Evolutionary conservation across 2,329 filamentous ascomycete species (phyloP).

Genomic region (Fusarium torreyae): DNA sequence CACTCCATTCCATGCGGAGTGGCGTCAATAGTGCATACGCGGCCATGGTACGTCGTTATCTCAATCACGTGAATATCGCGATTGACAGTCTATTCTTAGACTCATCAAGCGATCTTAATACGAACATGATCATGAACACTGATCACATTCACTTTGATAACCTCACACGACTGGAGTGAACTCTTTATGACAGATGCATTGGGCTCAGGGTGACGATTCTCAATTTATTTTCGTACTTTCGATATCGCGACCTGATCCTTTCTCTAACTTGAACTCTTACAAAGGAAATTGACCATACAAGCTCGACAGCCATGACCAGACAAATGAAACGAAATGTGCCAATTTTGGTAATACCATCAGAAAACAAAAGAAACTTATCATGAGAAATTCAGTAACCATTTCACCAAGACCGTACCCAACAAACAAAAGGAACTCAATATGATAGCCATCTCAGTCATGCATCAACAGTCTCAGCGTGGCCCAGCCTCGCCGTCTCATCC

Average conservation of each 20-base stretch:
- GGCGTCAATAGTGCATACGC: conserved; percentile 38
- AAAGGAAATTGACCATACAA: not conserved
- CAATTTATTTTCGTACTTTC: not conserved
- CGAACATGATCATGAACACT: conserved; percentile 8
- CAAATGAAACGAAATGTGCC: not conserved
- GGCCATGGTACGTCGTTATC: not conserved
- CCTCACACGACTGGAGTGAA: not conserved
- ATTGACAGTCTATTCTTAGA: conserved; percentile 30
- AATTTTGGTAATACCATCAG: not conserved
- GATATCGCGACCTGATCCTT: not conserved
- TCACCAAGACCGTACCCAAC: not conserved
- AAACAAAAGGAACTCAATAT: not conserved
- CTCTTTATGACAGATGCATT: no score
- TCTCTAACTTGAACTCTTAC: not conserved
- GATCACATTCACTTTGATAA: conserved; percentile 4
- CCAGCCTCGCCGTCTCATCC: not conserved
- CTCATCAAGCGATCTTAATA: conserved; percentile 2
- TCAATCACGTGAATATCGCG: conserved; percentile 23
- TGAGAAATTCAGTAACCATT: not conserved
- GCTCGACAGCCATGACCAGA: not conserved
- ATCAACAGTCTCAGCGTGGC: not conserved
- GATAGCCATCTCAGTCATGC: not conserved
- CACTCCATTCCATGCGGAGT: conserved; percentile 16
- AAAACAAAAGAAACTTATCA: not conserved
- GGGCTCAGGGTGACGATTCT: no score